These are phyloP conservation scores for Auriscalpium vulgare DNA, from an alignment of 768 basidiomycete species.

Conservation along the genomic window DNA sequence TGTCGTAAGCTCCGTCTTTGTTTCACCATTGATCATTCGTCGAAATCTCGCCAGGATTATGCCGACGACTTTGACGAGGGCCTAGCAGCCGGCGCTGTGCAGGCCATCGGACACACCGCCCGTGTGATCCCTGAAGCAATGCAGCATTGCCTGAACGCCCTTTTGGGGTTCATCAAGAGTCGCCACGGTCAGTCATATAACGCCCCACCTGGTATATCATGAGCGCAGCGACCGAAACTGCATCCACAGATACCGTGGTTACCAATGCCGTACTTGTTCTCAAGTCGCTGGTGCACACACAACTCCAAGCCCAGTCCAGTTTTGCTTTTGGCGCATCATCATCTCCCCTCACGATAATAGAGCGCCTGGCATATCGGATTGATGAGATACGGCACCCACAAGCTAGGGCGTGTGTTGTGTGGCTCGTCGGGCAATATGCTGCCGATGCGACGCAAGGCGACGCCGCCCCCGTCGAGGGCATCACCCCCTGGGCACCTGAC, in stretches of 20 bases:
- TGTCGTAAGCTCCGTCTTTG: slow-evolving; percentile 44
- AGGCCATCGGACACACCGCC: slow-evolving; percentile 74
- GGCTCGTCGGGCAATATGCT: slow-evolving; percentile 90
- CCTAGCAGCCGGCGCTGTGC: slow-evolving; percentile 66
- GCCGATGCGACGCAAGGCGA: slow-evolving; percentile 23
- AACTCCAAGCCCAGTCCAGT: slow-evolving; percentile 33
- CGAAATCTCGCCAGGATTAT: slow-evolving; percentile 51
- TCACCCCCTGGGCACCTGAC: slow-evolving; percentile 83
- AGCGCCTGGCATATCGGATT: slow-evolving; percentile 66
- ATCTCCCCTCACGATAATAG: slow-evolving; percentile 60
- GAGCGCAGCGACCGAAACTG: not conserved
- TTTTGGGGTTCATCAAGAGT: slow-evolving; percentile 77
- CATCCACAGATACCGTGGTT: slow-evolving; percentile 58
- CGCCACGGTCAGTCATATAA: slow-evolving; percentile 39
- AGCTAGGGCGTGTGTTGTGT: slow-evolving; percentile 82
- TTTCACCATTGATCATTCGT: not conserved
- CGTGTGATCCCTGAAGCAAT: slow-evolving; percentile 57
- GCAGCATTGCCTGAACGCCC: slow-evolving; percentile 62
- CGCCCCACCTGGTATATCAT: not conserved
- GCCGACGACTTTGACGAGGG: slow-evolving; percentile 68
- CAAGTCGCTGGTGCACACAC: slow-evolving; percentile 73
- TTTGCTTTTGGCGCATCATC: slow-evolving; percentile 12
- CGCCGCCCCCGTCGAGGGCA: slow-evolving; percentile 37
- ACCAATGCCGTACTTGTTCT: slow-evolving; percentile 79
- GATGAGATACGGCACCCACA: slow-evolving; percentile 74